phyloP scores from a whole-genome alignment of 371 early-diverging fungal genomes.

The Mucor irregularis region DNA sequence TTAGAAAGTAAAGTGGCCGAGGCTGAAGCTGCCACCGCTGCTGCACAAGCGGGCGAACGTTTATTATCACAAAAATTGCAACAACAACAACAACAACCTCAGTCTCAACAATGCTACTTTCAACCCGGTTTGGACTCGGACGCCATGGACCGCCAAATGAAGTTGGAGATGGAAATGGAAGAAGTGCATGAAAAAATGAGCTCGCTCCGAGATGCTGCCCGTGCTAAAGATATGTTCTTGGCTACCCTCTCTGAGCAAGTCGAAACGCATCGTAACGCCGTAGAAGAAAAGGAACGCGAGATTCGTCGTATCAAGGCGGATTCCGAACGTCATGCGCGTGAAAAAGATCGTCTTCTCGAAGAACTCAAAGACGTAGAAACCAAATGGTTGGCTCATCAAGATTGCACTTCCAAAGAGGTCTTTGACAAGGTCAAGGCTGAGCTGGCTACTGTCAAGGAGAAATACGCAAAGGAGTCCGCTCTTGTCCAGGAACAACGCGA shows the following conservation, averaged over 20 bases:
- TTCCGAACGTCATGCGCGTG: constrained; percentile 39
- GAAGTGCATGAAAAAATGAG: constrained; percentile 52
- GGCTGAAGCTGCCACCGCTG: constrained; percentile 48
- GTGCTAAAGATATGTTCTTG: constrained; percentile 54
- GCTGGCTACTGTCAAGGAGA: constrained; percentile 29
- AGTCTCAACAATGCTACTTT: constrained; percentile 22
- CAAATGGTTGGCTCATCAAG: constrained; percentile 40
- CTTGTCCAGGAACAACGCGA: constrained; percentile 30
- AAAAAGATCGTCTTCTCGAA: constrained; percentile 39
- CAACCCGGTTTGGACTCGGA: constrained; percentile 21
- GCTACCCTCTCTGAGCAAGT: constrained; percentile 48
- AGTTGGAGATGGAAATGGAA: constrained; percentile 52
- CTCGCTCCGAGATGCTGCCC: constrained; percentile 46
- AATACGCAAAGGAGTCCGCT: constrained; percentile 21
- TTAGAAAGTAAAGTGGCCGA: constrained; percentile 49
- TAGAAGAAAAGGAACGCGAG: constrained; percentile 52
- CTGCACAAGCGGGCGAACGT: constrained; percentile 29
- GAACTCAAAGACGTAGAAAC: constrained; percentile 43
- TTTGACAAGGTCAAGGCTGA: constrained; percentile 42
- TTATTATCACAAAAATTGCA: constrained; percentile 9
- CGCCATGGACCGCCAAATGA: constrained; percentile 38
- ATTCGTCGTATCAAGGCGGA: constrained; percentile 44
- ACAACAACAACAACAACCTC: constrained; percentile 24
- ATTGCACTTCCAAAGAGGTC: constrained; percentile 34
- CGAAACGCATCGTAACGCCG: constrained; percentile 42